Conservation (phyloP, 192 early-diverging fungal genomes). For the Mortierella alpina region DNA sequence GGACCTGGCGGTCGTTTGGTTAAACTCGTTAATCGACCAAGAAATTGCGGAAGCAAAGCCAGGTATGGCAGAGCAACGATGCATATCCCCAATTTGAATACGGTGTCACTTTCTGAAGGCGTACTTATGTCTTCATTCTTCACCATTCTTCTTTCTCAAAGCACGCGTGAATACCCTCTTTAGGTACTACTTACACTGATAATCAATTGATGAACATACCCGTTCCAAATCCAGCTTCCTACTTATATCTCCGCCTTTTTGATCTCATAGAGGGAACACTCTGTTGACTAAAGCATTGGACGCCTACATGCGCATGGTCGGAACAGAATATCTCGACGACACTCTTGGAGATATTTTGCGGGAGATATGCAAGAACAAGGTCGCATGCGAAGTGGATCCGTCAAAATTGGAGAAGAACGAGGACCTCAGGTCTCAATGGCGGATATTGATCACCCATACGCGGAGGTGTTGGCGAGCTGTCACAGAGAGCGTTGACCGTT, state of each 20-base stretch:
- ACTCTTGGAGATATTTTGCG: slow-evolving; percentile 73
- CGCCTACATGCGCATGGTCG: slow-evolving; percentile 75
- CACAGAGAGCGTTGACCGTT: slow-evolving; percentile 58
- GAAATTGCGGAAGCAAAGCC: slow-evolving; percentile 56
- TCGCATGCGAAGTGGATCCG: slow-evolving; percentile 76
- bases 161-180: slow-evolving; percentile 63
- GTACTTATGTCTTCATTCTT: slow-evolving; percentile 12
- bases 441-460: slow-evolving; percentile 53
- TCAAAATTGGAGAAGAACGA: slow-evolving; percentile 47
- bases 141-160: neutral
- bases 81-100: neutral
- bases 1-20: slow-evolving; percentile 53
- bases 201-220: too few species aligned
- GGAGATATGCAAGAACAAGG: slow-evolving; percentile 57
- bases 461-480: slow-evolving; percentile 61
- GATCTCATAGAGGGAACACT: slow-evolving; percentile 64
- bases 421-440: slow-evolving; percentile 28
- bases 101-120: neutral
- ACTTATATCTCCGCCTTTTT: neutral
- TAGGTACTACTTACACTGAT: slow-evolving; percentile 28
- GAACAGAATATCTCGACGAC: slow-evolving; percentile 70
- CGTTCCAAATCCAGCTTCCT: neutral
- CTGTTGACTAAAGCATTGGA: slow-evolving; percentile 75
- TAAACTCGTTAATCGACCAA: slow-evolving; percentile 58
- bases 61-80: slow-evolving; percentile 21